These are phyloP conservation scores for Chrysanthemum lavandulifolium DNA, from an alignment of 129 eudicot species.

Conservation along the genomic window DNA sequence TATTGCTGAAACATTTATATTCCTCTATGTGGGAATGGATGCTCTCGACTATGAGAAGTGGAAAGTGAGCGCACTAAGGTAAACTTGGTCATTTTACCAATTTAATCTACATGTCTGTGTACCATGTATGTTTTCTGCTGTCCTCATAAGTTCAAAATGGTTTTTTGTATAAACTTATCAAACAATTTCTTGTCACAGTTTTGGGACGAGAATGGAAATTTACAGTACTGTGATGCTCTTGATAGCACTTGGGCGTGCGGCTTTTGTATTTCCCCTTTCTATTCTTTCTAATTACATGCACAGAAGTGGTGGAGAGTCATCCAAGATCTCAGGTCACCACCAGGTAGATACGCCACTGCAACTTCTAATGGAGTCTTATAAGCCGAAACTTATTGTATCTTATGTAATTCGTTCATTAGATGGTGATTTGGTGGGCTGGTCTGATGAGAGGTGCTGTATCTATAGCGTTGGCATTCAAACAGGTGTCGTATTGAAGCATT, in stretches of 20 bases:
- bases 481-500: slow-evolving; percentile 38
- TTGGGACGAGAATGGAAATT: slow-evolving; percentile 52
- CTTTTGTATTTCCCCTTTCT: slow-evolving; percentile 85
- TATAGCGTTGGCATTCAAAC: slow-evolving; percentile 89
- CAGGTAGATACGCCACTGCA: slow-evolving; percentile 46
- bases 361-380: not conserved
- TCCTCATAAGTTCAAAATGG: too few species aligned
- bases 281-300: slow-evolving; percentile 61
- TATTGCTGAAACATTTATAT: slow-evolving; percentile 92
- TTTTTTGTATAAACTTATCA: too few species aligned
- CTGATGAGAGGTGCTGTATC: slow-evolving; percentile 97
- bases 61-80: slow-evolving; percentile 76
- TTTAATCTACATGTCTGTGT: slow-evolving; percentile 10
- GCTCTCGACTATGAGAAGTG: slow-evolving; percentile 84
- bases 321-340: slow-evolving; percentile 56
- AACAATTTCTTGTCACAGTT: slow-evolving; percentile 42
- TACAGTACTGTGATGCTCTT: slow-evolving; percentile 54
- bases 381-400: not conserved
- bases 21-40: slow-evolving; percentile 83
- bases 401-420: slow-evolving; percentile 35
- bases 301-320: slow-evolving; percentile 43
- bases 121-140: too few species aligned
- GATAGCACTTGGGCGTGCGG: slow-evolving; percentile 76
- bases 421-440: slow-evolving; percentile 97
- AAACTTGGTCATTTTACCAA: not conserved